These are phyloP conservation scores for Trichoderma erinaceum DNA, from an alignment of 495 filamentous ascomycete genomes.

Conservation along the genomic window DNA sequence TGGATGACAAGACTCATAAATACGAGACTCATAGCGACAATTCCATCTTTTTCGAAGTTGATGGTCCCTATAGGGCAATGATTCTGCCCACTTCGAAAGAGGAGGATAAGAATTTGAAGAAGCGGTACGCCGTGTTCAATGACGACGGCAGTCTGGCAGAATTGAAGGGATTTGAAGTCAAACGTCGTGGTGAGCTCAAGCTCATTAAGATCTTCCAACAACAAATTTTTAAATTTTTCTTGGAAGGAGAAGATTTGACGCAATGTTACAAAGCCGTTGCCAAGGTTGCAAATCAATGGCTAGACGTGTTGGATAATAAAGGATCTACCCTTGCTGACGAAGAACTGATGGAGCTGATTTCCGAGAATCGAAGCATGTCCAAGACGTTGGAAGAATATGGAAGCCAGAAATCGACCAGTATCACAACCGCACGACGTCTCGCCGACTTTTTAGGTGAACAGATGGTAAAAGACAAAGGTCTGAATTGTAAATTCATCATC, in stretches of 20 bases:
- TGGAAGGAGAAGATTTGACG: slow-evolving; percentile 76
- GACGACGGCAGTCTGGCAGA: slow-evolving; percentile 96
- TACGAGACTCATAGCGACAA: slow-evolving; percentile 98
- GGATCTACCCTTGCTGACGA: slow-evolving; percentile 88
- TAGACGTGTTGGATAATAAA: slow-evolving; percentile 85
- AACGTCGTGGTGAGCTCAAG: slow-evolving; percentile 95
- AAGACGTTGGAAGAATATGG: slow-evolving; percentile 97
- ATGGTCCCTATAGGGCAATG: slow-evolving; percentile 97
- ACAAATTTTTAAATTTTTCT: slow-evolving; percentile 98
- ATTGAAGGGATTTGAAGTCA: slow-evolving; percentile 96
- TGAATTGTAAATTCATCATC: slow-evolving; percentile 99
- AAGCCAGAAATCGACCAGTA: slow-evolving; percentile 90
- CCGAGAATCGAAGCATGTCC: slow-evolving; percentile 94
- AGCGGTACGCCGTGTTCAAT: slow-evolving; percentile 98
- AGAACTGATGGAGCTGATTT: slow-evolving; percentile 97
- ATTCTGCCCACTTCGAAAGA: slow-evolving; percentile 95
- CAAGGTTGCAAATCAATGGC: slow-evolving; percentile 91
- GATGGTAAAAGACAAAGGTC: slow-evolving; percentile 97
- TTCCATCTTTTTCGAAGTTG: slow-evolving; percentile 98
- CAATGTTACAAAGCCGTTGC: slow-evolving; percentile 92
- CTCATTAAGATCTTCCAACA: slow-evolving; percentile 99
- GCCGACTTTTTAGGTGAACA: slow-evolving; percentile 96
- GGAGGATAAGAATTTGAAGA: slow-evolving; percentile 99
- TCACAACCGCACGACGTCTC: slow-evolving; percentile 92
- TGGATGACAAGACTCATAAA: slow-evolving; percentile 69